These are phyloP conservation scores for Boletus edulis DNA, from an alignment of 768 basidiomycete genomes.

Conservation along the genomic window DNA sequence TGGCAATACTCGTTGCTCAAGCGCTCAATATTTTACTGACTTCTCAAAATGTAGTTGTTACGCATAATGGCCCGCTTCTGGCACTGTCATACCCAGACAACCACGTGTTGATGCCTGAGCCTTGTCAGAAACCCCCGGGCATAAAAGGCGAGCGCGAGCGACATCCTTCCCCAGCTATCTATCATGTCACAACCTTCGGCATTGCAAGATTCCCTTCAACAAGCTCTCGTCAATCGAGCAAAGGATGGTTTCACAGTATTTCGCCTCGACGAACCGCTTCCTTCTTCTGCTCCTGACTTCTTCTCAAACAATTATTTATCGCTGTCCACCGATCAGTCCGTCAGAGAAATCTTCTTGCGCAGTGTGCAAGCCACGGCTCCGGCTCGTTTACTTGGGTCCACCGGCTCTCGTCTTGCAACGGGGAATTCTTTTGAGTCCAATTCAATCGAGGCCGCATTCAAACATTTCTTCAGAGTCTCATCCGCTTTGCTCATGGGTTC, in stretches of 20 bases:
- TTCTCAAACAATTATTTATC: slow-evolving; percentile 55
- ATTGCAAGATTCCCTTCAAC: slow-evolving; percentile 16
- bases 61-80: background rate
- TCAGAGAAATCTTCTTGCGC: slow-evolving; percentile 35
- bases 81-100: background rate
- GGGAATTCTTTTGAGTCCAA: slow-evolving; percentile 30
- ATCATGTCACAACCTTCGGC: slow-evolving; percentile 9
- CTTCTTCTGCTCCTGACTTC: slow-evolving; percentile 31
- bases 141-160: slow-evolving; percentile 4
- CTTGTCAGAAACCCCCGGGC: background rate
- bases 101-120: background rate
- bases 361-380: slow-evolving; percentile 17
- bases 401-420: slow-evolving; percentile 49
- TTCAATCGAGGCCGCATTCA: slow-evolving; percentile 9
- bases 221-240: slow-evolving; percentile 5
- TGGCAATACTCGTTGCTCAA: background rate
- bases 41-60: background rate
- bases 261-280: slow-evolving; percentile 14
- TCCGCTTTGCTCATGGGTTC: slow-evolving; percentile 51
- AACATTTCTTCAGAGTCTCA: slow-evolving; percentile 26
- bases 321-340: slow-evolving; percentile 32
- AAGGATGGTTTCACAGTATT: slow-evolving; percentile 10
- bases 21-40: background rate
- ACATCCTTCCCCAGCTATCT: background rate
- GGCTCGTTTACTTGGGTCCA: slow-evolving; percentile 40